Base-by-base conservation (phyloP, 2,329 filamentous ascomycete species). In the Colletotrichum spinosum region DNA sequence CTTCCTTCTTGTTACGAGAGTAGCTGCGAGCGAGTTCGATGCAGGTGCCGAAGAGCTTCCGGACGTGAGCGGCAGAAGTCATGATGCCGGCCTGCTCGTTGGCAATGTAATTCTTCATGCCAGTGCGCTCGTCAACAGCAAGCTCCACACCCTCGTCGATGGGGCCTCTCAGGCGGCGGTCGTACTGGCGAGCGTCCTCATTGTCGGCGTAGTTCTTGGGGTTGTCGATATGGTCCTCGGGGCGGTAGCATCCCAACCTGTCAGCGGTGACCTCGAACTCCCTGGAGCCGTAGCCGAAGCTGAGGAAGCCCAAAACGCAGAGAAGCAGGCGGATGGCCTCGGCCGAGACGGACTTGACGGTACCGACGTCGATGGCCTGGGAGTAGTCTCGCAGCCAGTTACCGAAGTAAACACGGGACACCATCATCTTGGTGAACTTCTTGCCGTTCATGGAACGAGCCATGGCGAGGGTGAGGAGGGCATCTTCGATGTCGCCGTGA, bases 381-480 rank as follows among this genome's bases (percentile, higher is more conserved):
- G 92, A 96, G 79, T 97, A 97, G 79, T 97, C 94, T 65, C 86
- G 88, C 39, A 97, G 87, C 94, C 94, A 97, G 82, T 97, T 97
- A 69, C 94, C 94, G 81, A 97, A 97, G 82, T 97, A 97, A 69
- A 97, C 92, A 67, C 94, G 88, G 69, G 94, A 92, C 68, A 97
- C 92, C 74, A 90, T 91, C 73, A 97, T 87, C 81, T 96, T 96
- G 82, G 87, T 88, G 80, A 97, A 97, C 74, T 94, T 97, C 83
- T 94, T 94, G 71, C 83, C 81, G 70, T 81, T 82, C 67, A 83
- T 77, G 70, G 81, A 81, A 51, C 77, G 80, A 55, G 84, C 84
- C 79, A 85, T 84, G 51, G 89, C 79, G 35, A 97, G 83, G 66
- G 87, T 89, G 65, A 97, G 87, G 60, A 97, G 88, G 39, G 91